Evolutionary conservation across 1,284 basidiomycete species (phyloP), one percentile per base, ranked within the genome.

Genomic region (Entoloma clypeatum): DNA sequence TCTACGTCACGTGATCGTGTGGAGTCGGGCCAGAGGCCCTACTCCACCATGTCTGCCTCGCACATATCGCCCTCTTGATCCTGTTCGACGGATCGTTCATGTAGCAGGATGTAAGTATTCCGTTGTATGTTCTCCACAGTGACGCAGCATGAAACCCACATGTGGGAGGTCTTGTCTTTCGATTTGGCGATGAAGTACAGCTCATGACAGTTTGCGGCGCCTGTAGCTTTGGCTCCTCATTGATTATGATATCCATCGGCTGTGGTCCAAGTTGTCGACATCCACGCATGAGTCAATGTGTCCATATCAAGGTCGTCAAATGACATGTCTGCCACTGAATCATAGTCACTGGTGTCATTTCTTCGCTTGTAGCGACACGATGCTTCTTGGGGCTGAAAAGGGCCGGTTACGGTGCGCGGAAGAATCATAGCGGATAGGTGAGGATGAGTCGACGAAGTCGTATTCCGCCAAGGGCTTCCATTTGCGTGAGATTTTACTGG

Each of bases 91-190:
- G 77, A 74, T 38, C 74, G 75, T 26, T 78, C 68, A 7, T 92
- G 77, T 0, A 93, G 92, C 40, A 95, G 75, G n/a, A 96, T 78
- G 56, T 89, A 98, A n/a, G 99, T 67, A 60, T 96, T 97, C 18
- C 95, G 81, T 65, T 97, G 75, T 14, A 99, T 75, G 41, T 84
- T 85, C 47, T 89, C 81, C 37, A 99, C 77, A 2, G 85, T 86
- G 27, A 99, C 72, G 53, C 91, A 94, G 51, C 88, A 90, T 16
- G 91, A 94, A n/a, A 91, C 71, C 76, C 86, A 97, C 0, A 62
- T 53, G 11, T 68, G 69, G 2, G 78, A 75, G 4, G 69, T 63
- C 61, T 84, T 84, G 62, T 93, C 89, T 50, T 86, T 79, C 19
- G 92, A 76, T 63, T 96, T 97, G 11, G 93, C 93, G 24, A 91